A percentile compares a stretch with the other conserved stretches of the same genome.
Conservation (phyloP, 2,329 filamentous ascomycete species). For the Aspergillus pseudoviridinutans region DNA sequence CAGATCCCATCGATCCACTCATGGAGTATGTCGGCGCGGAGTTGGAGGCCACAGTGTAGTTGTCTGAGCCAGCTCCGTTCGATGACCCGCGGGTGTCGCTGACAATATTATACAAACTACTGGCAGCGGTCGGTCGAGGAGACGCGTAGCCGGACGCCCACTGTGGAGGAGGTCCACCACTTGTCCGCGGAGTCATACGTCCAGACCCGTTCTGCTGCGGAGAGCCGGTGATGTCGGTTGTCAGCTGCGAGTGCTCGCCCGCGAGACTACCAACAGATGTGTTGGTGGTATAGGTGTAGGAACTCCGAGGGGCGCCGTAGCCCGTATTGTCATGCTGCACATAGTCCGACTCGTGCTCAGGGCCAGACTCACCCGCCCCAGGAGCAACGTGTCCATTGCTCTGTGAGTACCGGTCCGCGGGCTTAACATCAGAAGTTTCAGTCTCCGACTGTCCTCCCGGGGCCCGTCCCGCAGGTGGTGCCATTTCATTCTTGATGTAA, state of each 20-base stretch:
- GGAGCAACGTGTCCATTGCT: slow-evolving; percentile 54
- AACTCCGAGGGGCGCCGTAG: slow-evolving; percentile 67
- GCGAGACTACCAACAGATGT: slow-evolving; percentile 63
- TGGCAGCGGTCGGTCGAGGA: slow-evolving; percentile 65
- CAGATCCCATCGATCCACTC: slow-evolving; percentile 59
- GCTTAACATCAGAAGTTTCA: slow-evolving; percentile 65
- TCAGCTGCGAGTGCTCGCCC: slow-evolving; percentile 70
- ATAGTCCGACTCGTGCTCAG: slow-evolving; percentile 72
- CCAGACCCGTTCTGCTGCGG: slow-evolving; percentile 77
- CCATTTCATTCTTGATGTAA: slow-evolving; percentile 86
- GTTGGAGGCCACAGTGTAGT: slow-evolving; percentile 65
- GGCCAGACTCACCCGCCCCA: slow-evolving; percentile 60
- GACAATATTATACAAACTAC: slow-evolving; percentile 85
- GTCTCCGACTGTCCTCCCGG: slow-evolving; percentile 54
- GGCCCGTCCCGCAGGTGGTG: slow-evolving; percentile 65
- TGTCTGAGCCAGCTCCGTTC: slow-evolving; percentile 64
- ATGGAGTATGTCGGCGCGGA: slow-evolving; percentile 54
- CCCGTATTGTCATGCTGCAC: slow-evolving; percentile 71
- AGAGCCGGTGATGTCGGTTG: slow-evolving; percentile 78
- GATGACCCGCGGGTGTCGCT: slow-evolving; percentile 67
- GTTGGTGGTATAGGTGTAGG: slow-evolving; percentile 72
- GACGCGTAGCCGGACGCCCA: slow-evolving; percentile 77
- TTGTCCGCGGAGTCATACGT: slow-evolving; percentile 78
- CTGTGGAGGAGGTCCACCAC: slow-evolving; percentile 66
- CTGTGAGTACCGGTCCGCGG: slow-evolving; percentile 58